phyloP scores from a whole-genome alignment of 2,329 filamentous ascomycete species.

The Shiraia bambusicola region DNA sequence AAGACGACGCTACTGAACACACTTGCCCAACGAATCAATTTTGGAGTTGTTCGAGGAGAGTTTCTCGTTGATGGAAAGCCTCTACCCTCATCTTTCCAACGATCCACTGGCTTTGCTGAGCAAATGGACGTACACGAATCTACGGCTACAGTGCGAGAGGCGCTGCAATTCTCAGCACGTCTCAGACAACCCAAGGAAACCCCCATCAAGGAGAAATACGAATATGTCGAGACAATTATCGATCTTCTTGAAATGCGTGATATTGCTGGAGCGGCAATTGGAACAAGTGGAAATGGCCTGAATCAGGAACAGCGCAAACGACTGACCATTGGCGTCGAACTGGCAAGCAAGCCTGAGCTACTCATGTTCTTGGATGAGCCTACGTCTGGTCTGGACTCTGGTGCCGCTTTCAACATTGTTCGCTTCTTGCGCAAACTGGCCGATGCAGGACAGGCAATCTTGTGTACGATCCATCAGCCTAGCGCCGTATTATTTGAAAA shows the following conservation, averaged over 20 bases:
- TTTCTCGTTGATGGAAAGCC: slow-evolving; percentile 47
- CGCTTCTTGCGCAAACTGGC: slow-evolving; percentile 68
- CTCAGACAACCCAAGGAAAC: slow-evolving; percentile 62
- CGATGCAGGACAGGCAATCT: slow-evolving; percentile 65
- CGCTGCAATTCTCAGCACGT: slow-evolving; percentile 63
- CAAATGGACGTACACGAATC: slow-evolving; percentile 64
- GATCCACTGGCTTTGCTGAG: slow-evolving; percentile 75
- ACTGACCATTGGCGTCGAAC: slow-evolving; percentile 63
- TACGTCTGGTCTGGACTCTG: slow-evolving; percentile 70
- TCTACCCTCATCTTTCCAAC: slow-evolving; percentile 70
- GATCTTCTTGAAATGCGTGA: slow-evolving; percentile 64
- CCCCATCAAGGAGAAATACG: slow-evolving; percentile 61
- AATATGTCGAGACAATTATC: slow-evolving; percentile 66
- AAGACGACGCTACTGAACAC: slow-evolving; percentile 43
- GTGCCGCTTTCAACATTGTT: slow-evolving; percentile 66
- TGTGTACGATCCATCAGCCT: slow-evolving; percentile 72
- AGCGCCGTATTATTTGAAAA: slow-evolving; percentile 66
- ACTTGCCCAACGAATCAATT: slow-evolving; percentile 46
- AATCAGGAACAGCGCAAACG: slow-evolving; percentile 68
- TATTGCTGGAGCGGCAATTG: slow-evolving; percentile 65
- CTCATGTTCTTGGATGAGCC: slow-evolving; percentile 78
- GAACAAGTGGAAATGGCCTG: slow-evolving; percentile 50
- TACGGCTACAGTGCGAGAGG: slow-evolving; percentile 64
- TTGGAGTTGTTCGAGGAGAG: slow-evolving; percentile 49
- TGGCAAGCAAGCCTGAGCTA: slow-evolving; percentile 67